phyloP scores from a whole-genome alignment of 495 filamentous ascomycete species.

The Aspergillus haitiensis region DNA sequence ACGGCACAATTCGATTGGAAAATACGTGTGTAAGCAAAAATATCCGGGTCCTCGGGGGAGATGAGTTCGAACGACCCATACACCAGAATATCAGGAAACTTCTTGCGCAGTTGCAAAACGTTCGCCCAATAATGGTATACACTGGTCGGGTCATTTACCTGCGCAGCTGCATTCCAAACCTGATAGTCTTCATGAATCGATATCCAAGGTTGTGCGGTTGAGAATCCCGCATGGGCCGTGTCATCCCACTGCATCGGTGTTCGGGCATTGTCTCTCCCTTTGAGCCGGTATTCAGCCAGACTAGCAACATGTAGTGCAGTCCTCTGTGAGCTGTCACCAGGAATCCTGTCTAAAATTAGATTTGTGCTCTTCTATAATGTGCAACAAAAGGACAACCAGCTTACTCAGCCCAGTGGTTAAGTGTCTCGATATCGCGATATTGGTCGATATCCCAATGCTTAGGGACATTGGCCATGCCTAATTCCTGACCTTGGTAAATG shows the following conservation, averaged over 20 bases:
- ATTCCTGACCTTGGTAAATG: slow-evolving; percentile 70
- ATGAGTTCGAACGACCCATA: slow-evolving; percentile 16
- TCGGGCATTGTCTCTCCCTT: slow-evolving; percentile 48
- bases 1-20: background rate
- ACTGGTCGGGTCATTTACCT: slow-evolving; percentile 31
- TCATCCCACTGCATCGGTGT: slow-evolving; percentile 49
- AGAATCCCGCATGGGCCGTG: slow-evolving; percentile 44
- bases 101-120: slow-evolving; percentile 41
- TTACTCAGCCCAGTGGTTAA: slow-evolving; percentile 54
- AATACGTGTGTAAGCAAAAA: slow-evolving; percentile 7
- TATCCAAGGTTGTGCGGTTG: slow-evolving; percentile 51
- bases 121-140: slow-evolving; percentile 47
- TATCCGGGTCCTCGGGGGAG: slow-evolving; percentile 1
- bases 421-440: slow-evolving; percentile 62
- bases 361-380: slow-evolving; percentile 15
- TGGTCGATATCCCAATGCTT: slow-evolving; percentile 55
- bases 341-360: slow-evolving; percentile 19
- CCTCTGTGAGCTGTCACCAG: slow-evolving; percentile 8
- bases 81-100: slow-evolving; percentile 30
- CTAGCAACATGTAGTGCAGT: slow-evolving; percentile 23
- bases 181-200: slow-evolving; percentile 48
- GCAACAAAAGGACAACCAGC: background rate
- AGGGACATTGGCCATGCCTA: slow-evolving; percentile 63
- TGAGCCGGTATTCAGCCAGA: slow-evolving; percentile 25
- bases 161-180: slow-evolving; percentile 40